Base-by-base conservation (phyloP, 306 rosid genomes). In the Cucurbita maxima region DNA sequence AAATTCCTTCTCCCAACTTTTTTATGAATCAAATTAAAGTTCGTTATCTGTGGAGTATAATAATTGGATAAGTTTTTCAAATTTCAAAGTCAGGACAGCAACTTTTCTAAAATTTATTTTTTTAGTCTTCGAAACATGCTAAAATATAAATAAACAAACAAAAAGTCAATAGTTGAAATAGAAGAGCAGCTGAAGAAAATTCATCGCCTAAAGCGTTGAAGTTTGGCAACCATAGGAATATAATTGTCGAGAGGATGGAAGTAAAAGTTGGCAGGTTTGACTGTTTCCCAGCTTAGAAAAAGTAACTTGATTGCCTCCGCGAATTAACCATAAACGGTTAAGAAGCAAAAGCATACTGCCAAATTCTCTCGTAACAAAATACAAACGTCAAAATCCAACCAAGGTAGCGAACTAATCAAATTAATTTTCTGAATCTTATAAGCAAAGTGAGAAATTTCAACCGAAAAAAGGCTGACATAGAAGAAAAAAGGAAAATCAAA, bases 201-300 rank as follows among this genome's bases (percentile, higher is more conserved):
- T 51, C 14, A 20, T 47, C 57, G 8, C 11, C 73, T 48, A 25
- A 69, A 45, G 20, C 58, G 56, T 69, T 36, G 44, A 61, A 73
- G 40, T 6, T 47, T 14, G 5, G 43, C 12, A 69, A 47, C 58
- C 73, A 68, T 6, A 13, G 43, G 73, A 48, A 45, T 44, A 44
- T 45, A 44, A 19, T 44, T 10, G 30, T 34, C 72, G 12, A 43
- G n/a, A 66, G 18, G 50, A 38, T 14, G 19, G 57, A 43, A 41
- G 51, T 15, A 38, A 72, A 59, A 58, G 64, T 19, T 25, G 50
- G n/a, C 5, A 50, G 6, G 30, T 30, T 76, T 79, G 79, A 74
- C 77, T 34, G 72, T 41, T 67, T 67, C 77, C 56, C 59, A 10
- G 67, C 64, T 45, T 43, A 37, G 68, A 55, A 74, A 56, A 38